Percentiles rank a stretch among this genome's conserved stretches.
phyloP scores from a whole-genome alignment of 306 rosid species.

The Fagus sylvatica region DNA sequence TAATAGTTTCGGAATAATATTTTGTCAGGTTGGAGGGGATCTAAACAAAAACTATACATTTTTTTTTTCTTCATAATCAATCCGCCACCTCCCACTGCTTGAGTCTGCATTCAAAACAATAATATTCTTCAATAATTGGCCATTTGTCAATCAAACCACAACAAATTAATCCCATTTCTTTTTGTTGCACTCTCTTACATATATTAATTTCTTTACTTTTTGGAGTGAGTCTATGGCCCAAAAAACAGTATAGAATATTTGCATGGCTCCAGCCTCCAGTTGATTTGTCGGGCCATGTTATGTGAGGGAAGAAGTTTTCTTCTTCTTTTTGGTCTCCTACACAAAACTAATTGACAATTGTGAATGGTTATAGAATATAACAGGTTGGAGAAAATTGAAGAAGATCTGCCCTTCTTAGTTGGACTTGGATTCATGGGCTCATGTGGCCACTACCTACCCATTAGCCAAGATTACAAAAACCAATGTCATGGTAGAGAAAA shows the following conservation, averaged over 20 bases:
- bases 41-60: background rate
- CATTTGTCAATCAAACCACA: too few species aligned
- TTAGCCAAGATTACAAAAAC: background rate
- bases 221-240: background rate
- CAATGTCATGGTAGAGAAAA: background rate
- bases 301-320: slow-evolving; percentile 1
- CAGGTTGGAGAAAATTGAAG: background rate
- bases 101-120: too few species aligned
- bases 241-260: slow-evolving; percentile 25
- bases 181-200: slow-evolving; percentile 10
- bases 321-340: too few species aligned
- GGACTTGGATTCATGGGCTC: slow-evolving; percentile 16
- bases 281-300: slow-evolving; percentile 27
- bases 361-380: too few species aligned
- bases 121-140: too few species aligned
- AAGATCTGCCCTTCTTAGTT: background rate
- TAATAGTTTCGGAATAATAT: background rate
- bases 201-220: slow-evolving; percentile 3
- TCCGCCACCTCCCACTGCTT: too few species aligned
- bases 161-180: background rate
- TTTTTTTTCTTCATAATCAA: slow-evolving; percentile 9
- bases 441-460: slow-evolving; percentile 11
- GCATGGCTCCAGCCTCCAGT: slow-evolving; percentile 14
- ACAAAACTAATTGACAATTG: too few species aligned
- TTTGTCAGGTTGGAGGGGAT: slow-evolving; percentile 17